Percentiles rank a stretch among this genome's conserved stretches.
Evolutionary conservation across 495 filamentous ascomycete species (phyloP).

Genomic region (Neurospora sp.): DNA sequence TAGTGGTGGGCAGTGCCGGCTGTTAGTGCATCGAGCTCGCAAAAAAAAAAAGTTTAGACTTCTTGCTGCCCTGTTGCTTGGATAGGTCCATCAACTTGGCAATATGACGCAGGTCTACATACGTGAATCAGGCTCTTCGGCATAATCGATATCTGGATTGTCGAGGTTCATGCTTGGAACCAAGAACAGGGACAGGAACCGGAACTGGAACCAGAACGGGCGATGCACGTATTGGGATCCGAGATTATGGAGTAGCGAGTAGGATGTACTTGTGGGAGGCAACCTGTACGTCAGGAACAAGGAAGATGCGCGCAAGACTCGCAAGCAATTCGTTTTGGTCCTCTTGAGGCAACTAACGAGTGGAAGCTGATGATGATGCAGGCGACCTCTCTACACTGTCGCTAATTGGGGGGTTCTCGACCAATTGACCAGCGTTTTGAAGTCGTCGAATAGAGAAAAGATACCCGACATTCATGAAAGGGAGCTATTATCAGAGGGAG

Average conservation of each 20-base stretch:
- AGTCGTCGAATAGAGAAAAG: not conserved
- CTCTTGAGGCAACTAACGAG: not conserved
- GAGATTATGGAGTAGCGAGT: not conserved
- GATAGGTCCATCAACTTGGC: not conserved
- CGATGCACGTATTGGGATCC: not conserved
- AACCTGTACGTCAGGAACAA: not conserved
- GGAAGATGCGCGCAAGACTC: not conserved
- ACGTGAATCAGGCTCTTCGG: not conserved
- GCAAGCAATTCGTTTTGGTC: not conserved
- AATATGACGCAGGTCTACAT: not conserved
- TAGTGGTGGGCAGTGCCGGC: not conserved
- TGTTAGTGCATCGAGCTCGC: not conserved
- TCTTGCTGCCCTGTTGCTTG: not conserved
- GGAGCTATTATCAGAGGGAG: not conserved
- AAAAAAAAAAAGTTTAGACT: not conserved
- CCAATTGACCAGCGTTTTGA: not conserved
- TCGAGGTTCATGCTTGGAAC: not conserved
- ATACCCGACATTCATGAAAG: not conserved
- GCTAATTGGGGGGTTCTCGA: not conserved
- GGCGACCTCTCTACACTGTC: not conserved
- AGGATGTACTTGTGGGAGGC: not conserved
- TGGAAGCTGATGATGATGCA: not conserved
- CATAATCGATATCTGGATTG: not conserved
- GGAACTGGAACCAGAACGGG: not conserved
- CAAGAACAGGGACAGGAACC: not conserved